Evolutionary conservation across 257 asterid species (phyloP).

Genomic region (Capsicum chinense): DNA sequence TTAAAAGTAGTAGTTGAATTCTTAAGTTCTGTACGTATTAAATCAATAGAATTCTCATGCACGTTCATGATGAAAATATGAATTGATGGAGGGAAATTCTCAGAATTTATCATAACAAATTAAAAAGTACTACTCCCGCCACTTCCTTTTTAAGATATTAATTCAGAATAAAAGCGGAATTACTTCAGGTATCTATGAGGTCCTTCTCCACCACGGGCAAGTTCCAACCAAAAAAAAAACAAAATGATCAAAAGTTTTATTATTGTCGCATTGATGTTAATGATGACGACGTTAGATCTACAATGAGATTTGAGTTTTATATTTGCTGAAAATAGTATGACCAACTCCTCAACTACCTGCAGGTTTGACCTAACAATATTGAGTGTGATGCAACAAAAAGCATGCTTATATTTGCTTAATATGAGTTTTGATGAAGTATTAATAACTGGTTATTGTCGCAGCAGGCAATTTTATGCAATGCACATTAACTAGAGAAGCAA

Average conservation of each 20-base stretch:
- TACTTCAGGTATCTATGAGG: not conserved
- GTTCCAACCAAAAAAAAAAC: too few relatives aligned
- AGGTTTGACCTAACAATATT: not conserved
- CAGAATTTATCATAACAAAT: not conserved
- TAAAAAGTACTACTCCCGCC: not conserved
- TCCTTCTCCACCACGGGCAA: too few relatives aligned
- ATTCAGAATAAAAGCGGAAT: not conserved
- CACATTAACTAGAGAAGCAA: not conserved
- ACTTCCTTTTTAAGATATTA: not conserved
- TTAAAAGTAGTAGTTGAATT: not conserved
- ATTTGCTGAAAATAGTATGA: not conserved
- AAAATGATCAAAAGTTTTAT: not conserved
- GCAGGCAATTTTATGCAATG: not conserved
- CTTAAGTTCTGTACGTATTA: not conserved
- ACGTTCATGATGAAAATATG: constrained; percentile 11
- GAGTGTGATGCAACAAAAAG: not conserved
- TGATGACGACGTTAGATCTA: not conserved
- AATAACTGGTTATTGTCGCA: not conserved
- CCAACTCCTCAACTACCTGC: not conserved
- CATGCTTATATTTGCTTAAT: not conserved
- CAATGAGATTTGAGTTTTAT: not conserved
- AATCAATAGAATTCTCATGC: not conserved
- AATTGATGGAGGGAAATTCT: not conserved
- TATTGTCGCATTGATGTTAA: not conserved
- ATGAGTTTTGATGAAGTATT: not conserved